Base-by-base conservation (phyloP, 2,329 filamentous ascomycete species). In the Alternaria panax region DNA sequence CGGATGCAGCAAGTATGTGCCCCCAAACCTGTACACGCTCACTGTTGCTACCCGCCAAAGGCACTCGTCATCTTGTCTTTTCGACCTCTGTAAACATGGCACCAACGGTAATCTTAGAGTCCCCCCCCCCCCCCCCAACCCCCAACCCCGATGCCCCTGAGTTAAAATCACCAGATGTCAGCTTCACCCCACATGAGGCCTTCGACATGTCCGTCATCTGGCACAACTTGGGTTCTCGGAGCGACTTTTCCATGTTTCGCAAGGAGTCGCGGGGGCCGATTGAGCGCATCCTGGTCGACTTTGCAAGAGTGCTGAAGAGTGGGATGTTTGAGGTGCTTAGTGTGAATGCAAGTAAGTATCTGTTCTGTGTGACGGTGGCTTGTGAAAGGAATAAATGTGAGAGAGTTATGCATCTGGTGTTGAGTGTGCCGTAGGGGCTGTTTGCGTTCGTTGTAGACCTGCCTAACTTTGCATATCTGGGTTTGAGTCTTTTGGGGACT, bases 331-430 rank as follows among this genome's bases (percentile, higher is more conserved):
- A 59, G 34, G 38, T 59, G 24, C 27, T 27, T 28, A 59, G 56
- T 38, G 36, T 59, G 22, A 54, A 54, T 48, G 56, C 56, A 30
- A 54, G 56, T 38, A 59, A 59, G 50, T 50, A 59, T 28, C 12
- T 59, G n/a, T 59, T 59, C 24, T 59, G 50, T 24, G 56, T 48
- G 28, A 47, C 41, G 30, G 30, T 58, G 18, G 42, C 48, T 25
- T 32, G n/a, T 58, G 30, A 40, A 20, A 58, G 46, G 43, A 46
- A 59, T 24, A 54, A 28, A 24, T 30, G 50, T 18, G 34, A 38
- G 24, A 36, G 43, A 38, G 48, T 51, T 5, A 40, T 40, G 34
- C 34, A 41, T 40, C 22, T 51, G 24, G 16, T 51, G 14, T 51
- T 38, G 48, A 30, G 16, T 51, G 48, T 41, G 48, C 32, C 28